Conservation (phyloP, 116 monocot species). For the Thalassia testudinum region DNA sequence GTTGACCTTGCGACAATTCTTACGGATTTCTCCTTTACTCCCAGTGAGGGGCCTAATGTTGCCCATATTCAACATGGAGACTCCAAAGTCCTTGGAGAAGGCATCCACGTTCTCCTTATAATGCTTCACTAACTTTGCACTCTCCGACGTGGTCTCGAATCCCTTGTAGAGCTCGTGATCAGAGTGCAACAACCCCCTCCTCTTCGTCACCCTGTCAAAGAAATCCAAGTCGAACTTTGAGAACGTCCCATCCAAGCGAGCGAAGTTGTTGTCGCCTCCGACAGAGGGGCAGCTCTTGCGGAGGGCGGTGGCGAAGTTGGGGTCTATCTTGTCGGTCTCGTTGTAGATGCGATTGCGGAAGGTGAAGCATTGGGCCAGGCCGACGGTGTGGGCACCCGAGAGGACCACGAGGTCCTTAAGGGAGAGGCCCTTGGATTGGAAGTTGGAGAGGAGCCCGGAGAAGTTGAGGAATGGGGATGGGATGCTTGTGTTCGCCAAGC, state of each 20-base stretch:
- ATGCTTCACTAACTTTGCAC: constrained; percentile 21
- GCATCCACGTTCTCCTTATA: constrained; percentile 17
- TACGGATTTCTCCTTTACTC: constrained; percentile 33
- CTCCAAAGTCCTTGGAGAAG: constrained; percentile 35
- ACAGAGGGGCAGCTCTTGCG: constrained; percentile 21
- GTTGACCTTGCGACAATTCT: constrained; percentile 47
- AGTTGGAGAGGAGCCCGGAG: constrained; percentile 26
- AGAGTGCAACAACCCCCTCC: constrained; percentile 48
- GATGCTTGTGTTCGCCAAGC: constrained; percentile 28
- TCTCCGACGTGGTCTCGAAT: constrained; percentile 44
- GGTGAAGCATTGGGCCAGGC: constrained; percentile 36
- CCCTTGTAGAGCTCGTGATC: constrained; percentile 41
- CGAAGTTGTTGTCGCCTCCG: constrained; percentile 14
- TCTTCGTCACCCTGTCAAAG: constrained; percentile 21
- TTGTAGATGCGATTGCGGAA: constrained; percentile 66
- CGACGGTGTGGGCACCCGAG: constrained; percentile 71
- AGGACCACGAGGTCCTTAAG: constrained; percentile 50
- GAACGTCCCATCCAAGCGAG: constrained; percentile 1
- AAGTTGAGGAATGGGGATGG: constrained; percentile 22
- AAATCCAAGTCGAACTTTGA: constrained; percentile 29
- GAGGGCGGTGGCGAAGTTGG: constrained; percentile 18
- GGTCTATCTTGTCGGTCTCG: constrained; percentile 43
- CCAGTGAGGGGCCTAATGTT: constrained; percentile 35
- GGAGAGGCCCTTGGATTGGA: constrained; percentile 32
- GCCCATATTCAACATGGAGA: constrained; percentile 56